These are phyloP conservation scores for Pistacia integerrima DNA, from an alignment of 345 rosid genomes.

Conservation along the genomic window DNA sequence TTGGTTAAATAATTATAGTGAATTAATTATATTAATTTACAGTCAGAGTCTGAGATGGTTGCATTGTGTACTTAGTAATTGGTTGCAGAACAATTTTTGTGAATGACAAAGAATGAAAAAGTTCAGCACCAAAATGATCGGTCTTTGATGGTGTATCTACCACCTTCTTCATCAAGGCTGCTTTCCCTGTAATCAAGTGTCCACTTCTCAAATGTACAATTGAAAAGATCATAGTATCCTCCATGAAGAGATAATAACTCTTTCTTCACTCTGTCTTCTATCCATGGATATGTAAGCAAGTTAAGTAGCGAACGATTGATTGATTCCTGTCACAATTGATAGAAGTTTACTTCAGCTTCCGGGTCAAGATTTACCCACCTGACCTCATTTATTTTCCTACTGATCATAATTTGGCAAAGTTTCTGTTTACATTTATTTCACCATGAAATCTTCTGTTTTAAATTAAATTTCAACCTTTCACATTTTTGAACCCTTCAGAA, in stretches of 20 bases:
- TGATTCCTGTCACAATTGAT: conserved; percentile 53
- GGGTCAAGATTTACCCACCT: neutral
- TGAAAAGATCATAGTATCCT: conserved; percentile 65
- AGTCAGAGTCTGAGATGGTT: neutral
- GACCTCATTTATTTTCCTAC: no score
- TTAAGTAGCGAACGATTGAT: conserved; percentile 59
- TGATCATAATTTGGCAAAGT: no score
- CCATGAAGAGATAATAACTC: conserved; percentile 52
- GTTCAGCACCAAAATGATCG: conserved; percentile 50
- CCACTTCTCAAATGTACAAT: conserved; percentile 65
- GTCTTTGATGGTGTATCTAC: conserved; percentile 31
- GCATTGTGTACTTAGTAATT: neutral
- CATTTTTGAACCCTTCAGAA: no score
- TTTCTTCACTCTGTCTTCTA: conserved; percentile 55
- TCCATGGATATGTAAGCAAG: conserved; percentile 76
- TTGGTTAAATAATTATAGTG: neutral
- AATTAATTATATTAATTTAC: neutral
- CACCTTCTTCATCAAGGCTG: conserved; percentile 16
- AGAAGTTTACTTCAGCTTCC: neutral
- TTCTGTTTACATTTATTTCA: no score
- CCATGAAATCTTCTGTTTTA: no score
- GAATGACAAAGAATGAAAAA: neutral
- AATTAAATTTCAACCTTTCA: no score
- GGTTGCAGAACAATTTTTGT: neutral
- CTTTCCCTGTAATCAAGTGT: conserved; percentile 42